Base-by-base conservation (phyloP, 2,329 filamentous ascomycete genomes). In the Talaromyces marneffei region DNA sequence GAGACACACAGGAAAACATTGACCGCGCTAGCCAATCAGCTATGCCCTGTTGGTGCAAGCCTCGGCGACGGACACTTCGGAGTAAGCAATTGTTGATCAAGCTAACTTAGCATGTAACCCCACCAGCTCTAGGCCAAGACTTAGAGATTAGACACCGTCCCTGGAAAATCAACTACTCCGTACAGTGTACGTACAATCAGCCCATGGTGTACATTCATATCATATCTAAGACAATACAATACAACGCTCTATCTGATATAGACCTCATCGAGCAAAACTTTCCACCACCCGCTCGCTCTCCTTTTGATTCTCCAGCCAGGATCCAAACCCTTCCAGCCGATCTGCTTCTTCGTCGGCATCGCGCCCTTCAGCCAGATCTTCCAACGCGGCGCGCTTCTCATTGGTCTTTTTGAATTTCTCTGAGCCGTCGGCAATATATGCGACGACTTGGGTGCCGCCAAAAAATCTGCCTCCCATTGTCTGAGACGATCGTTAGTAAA, bases 381-480 rank as follows among this genome's bases (percentile, higher is more conserved):
- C 78, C 5, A 75, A 66, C 18, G 71, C 73, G 2, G 71, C 72
- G 12, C 72, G 74, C 69, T 78, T 79, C 54, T 75, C 73, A 63
- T 73, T 86, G 16, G 84, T 86, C 77, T 88, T 92, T 68, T 82
- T 85, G 70, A 90, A 96, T 65, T 83, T 85, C 75, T 94, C 89
- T 58, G 81, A 82, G 1, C 90, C 90, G 16, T 86, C 85, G 0
- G 87, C 83, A 46, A 92, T 80, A 63, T 85, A 86, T 12, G 92
- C 91, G 67, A 87, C 80, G 4, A 96, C 87, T 25, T 81, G 83
- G 27, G 85, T 83, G 1, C 89, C 88, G 44, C 85, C 89, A 71
- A 95, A 96, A 63, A 80, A 85, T n/a, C 91, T 83, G 0, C 92
- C 92, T 67, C 91, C 80, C 88, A 96, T 92, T 50, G 86, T 72